These are phyloP conservation scores for Pyrrhoderma lamaoense DNA, from an alignment of 1,284 basidiomycete genomes.

Conservation along the genomic window DNA sequence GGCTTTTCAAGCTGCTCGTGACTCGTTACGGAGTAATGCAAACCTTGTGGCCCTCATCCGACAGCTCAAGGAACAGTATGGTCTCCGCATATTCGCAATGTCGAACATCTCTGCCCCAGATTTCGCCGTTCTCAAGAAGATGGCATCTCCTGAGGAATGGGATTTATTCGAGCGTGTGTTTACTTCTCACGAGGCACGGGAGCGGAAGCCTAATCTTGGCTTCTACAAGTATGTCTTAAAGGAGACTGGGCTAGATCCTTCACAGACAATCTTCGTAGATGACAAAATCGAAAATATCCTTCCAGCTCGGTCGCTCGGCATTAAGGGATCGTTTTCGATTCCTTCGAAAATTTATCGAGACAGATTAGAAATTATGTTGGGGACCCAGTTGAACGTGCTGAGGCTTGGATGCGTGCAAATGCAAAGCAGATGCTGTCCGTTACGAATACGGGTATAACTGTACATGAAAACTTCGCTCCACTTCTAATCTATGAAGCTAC, in stretches of 20 bases:
- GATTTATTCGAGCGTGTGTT: constrained; percentile 46
- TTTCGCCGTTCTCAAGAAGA: constrained; percentile 38
- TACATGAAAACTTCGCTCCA: constrained; percentile 50
- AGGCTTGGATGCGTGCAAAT: constrained; percentile 33
- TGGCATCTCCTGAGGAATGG: constrained; percentile 38
- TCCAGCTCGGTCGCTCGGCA: constrained; percentile 47
- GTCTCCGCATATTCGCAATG: constrained; percentile 45
- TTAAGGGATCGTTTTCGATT: constrained; percentile 48
- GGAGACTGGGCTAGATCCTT: constrained; percentile 36
- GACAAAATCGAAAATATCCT: constrained; percentile 55
- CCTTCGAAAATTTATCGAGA: constrained; percentile 35
- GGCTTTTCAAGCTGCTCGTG: constrained; percentile 41
- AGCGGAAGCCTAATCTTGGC: constrained; percentile 48
- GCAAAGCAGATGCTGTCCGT: constrained; percentile 38
- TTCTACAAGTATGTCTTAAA: constrained; percentile 45
- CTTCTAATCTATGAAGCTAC: constrained; percentile 52
- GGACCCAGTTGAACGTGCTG: constrained; percentile 39
- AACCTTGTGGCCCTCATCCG: constrained; percentile 40
- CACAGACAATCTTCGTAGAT: constrained; percentile 44
- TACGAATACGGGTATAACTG: constrained; percentile 34
- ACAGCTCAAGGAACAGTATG: constrained; percentile 34
- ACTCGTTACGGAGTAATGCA: constrained; percentile 37
- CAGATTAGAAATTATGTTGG: constrained; percentile 40
- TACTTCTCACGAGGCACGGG: constrained; percentile 42
- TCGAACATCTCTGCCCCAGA: constrained; percentile 55